phyloP scores from a whole-genome alignment of 148 eudicot species.

The Drosera capensis region DNA sequence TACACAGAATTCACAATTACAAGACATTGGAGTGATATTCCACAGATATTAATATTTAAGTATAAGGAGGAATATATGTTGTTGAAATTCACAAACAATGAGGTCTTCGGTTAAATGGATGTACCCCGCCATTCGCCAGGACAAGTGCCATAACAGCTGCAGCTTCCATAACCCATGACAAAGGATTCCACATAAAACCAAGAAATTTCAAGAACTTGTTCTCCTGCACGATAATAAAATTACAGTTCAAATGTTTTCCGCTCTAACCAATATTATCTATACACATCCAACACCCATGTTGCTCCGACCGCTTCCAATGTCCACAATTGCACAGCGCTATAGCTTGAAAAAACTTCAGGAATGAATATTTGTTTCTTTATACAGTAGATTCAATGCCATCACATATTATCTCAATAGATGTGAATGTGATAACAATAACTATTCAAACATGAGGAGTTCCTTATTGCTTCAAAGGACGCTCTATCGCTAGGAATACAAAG shows the following conservation, averaged over 20 bases:
- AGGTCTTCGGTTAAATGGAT: conserved; percentile 11
- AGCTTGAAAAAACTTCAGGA: too few species aligned
- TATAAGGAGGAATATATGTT: too few species aligned
- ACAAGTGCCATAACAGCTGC: conserved; percentile 69
- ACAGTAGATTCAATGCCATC: too few species aligned
- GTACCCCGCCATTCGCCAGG: conserved; percentile 75
- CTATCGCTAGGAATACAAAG: background rate
- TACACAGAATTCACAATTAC: conserved; percentile 1
- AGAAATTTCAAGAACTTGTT: conserved; percentile 66
- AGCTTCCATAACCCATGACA: conserved; percentile 84
- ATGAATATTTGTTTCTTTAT: too few species aligned
- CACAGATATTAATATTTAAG: too few species aligned
- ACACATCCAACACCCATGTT: too few species aligned
- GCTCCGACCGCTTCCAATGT: too few species aligned
- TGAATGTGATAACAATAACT: too few species aligned
- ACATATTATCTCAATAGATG: too few species aligned
- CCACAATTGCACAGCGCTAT: too few species aligned
- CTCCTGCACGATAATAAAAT: conserved; percentile 28
- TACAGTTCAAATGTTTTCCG: background rate
- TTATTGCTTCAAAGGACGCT: background rate
- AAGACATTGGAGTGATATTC: background rate
- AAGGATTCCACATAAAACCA: conserved; percentile 77
- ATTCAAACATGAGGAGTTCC: background rate
- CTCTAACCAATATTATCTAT: background rate
- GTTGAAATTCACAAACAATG: background rate